A percentile compares a stretch with the other conserved stretches of the same genome.
phyloP scores from a whole-genome alignment of 305 asterid genomes.

The Fraxinus floribunda region DNA sequence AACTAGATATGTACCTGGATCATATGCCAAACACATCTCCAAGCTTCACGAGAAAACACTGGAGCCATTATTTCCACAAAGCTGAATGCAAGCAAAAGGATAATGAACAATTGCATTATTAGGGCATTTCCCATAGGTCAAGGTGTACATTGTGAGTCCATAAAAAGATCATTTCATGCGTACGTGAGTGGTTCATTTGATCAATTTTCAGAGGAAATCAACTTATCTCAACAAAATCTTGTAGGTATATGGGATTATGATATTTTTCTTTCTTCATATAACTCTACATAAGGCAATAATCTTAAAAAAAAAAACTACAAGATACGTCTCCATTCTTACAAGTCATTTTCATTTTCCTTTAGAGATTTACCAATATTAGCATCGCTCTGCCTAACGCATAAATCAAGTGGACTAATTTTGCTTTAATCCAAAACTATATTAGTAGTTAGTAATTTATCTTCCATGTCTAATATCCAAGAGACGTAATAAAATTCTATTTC shows the following conservation, averaged over 20 bases:
- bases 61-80: conserved; percentile 95
- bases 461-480: neutral
- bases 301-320: conserved; percentile 2
- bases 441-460: neutral
- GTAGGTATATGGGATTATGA: neutral
- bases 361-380: neutral
- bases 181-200: neutral
- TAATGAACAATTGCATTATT: neutral
- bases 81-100: conserved; percentile 39
- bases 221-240: conserved; percentile 13
- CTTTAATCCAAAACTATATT: neutral
- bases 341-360: conserved; percentile 8
- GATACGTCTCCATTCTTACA: neutral
- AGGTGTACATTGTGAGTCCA: neutral
- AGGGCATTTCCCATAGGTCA: neutral
- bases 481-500: neutral
- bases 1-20: conserved; percentile 56
- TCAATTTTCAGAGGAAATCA: conserved; percentile 5
- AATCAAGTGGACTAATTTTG: neutral
- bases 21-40: conserved; percentile 95
- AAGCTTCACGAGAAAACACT: conserved; percentile 80
- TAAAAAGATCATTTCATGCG: neutral
- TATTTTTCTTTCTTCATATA: neutral
- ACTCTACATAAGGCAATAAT: conserved; percentile 9
- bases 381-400: neutral